phyloP scores from a whole-genome alignment of 1,284 basidiomycete species.

The Puccinia horiana region DNA sequence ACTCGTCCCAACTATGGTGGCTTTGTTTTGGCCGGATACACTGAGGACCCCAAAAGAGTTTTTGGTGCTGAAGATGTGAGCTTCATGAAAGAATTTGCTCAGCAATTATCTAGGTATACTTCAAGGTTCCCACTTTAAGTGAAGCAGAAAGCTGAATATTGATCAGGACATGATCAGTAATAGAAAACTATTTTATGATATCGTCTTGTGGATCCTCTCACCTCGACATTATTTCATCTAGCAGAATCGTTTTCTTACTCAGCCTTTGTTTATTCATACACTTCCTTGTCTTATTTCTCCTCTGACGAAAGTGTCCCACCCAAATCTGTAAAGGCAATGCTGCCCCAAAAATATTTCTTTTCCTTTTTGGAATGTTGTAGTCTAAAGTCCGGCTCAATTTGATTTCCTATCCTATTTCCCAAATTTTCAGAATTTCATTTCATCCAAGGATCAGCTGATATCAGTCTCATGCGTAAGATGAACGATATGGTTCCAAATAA shows the following conservation, averaged over 20 bases:
- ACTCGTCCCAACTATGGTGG: conserved; percentile 48
- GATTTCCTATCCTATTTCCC: too few species aligned
- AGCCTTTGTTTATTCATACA: neutral
- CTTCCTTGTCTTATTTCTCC: neutral
- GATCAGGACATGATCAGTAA: neutral
- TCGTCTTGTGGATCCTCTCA: neutral
- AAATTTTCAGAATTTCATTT: neutral
- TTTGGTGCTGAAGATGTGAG: conserved; percentile 53
- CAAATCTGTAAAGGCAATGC: neutral
- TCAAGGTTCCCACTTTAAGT: conserved; percentile 25
- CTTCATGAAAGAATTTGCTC: conserved; percentile 53
- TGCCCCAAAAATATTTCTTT: too few species aligned
- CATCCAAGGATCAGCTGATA: neutral
- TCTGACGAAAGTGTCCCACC: neutral
- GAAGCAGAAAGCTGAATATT: neutral
- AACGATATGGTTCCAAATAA: too few species aligned
- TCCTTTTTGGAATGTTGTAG: too few species aligned
- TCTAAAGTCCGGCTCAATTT: neutral
- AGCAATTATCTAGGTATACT: conserved; percentile 51
- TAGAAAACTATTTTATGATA: neutral
- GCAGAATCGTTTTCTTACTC: neutral
- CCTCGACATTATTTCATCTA: neutral
- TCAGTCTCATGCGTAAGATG: neutral
- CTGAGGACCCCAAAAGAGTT: conserved; percentile 50
- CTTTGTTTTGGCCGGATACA: conserved; percentile 54